Percentiles rank a stretch among this genome's conserved stretches.
These are phyloP conservation scores for Linanthus parryae DNA, from an alignment of 148 eudicot species.

Conservation along the genomic window DNA sequence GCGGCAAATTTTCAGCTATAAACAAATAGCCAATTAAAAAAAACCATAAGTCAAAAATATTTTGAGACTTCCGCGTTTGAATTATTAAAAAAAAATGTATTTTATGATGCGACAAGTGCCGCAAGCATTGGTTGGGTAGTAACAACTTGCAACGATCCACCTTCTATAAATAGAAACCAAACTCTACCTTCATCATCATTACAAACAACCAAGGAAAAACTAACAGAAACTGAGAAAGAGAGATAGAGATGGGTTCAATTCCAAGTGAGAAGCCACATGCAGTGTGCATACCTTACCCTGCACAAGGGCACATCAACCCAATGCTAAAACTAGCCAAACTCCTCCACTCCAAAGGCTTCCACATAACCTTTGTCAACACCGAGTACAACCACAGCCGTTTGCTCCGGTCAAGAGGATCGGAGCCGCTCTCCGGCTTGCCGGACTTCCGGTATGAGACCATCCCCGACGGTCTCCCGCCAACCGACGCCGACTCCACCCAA, in stretches of 20 bases:
- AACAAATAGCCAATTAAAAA: too few species aligned
- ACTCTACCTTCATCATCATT: too few species aligned
- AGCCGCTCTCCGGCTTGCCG: constrained; percentile 41
- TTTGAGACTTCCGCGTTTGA: too few species aligned
- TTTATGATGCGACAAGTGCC: too few species aligned
- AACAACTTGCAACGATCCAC: too few species aligned
- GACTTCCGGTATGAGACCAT: constrained; percentile 45
- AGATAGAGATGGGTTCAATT: neutral
- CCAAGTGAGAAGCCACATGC: constrained; percentile 32
- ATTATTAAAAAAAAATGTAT: too few species aligned
- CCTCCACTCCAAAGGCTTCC: constrained; percentile 46
- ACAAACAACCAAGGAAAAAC: too few species aligned
- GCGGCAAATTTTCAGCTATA: too few species aligned
- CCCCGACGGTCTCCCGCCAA: constrained; percentile 53
- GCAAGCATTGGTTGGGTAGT: too few species aligned
- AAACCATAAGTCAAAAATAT: too few species aligned
- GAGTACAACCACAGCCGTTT: constrained; percentile 46
- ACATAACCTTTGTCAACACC: constrained; percentile 57
- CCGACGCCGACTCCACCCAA: constrained; percentile 39
- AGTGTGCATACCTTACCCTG: constrained; percentile 50
- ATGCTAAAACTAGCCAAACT: constrained; percentile 56
- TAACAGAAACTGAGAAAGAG: neutral
- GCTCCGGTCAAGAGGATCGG: constrained; percentile 39
- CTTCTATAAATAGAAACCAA: too few species aligned
- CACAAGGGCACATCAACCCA: constrained; percentile 67